Evolutionary conservation across 352 stramenopile species (phyloP).

Genomic region (Albugo candida): DNA sequence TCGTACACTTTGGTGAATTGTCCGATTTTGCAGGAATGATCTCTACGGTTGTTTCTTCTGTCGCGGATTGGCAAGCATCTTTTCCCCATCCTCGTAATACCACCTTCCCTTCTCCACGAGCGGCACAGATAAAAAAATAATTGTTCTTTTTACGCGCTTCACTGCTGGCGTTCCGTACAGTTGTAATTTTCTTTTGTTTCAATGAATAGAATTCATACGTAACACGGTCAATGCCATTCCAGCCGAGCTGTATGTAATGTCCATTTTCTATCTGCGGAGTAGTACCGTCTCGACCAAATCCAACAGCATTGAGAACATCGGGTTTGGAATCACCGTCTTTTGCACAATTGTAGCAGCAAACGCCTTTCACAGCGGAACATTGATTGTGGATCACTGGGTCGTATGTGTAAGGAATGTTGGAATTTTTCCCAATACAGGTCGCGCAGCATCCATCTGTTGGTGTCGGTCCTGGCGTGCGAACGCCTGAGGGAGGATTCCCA

Average conservation of each 20-base stretch:
- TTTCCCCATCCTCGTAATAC: conserved; percentile 37
- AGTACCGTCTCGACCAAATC: conserved; percentile 21
- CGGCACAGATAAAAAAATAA: conserved; percentile 40
- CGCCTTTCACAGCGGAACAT: conserved; percentile 22
- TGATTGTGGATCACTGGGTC: conserved; percentile 37
- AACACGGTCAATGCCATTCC: conserved; percentile 24
- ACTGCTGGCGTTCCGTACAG: conserved; percentile 17
- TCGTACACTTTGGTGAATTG: not conserved
- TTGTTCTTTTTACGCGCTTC: conserved; percentile 13
- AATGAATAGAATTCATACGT: conserved; percentile 36
- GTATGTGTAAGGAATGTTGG: conserved; percentile 33
- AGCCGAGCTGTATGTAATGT: conserved; percentile 31
- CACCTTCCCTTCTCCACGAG: conserved; percentile 22
- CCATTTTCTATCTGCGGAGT: conserved; percentile 13
- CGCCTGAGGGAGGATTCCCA: too few species aligned
- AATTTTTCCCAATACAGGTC: conserved; percentile 46
- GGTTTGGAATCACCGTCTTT: conserved; percentile 16
- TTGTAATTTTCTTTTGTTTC: conserved; percentile 49
- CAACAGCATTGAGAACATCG: conserved; percentile 14
- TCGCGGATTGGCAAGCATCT: conserved; percentile 29
- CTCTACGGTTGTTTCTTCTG: conserved; percentile 22
- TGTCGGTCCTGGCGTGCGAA: not conserved
- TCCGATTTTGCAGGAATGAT: conserved; percentile 4
- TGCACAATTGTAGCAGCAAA: conserved; percentile 59
- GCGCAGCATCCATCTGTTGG: conserved; percentile 34